Evolutionary conservation across 1,284 basidiomycete genomes (phyloP).

Genomic region (Sporisorium graminicola): DNA sequence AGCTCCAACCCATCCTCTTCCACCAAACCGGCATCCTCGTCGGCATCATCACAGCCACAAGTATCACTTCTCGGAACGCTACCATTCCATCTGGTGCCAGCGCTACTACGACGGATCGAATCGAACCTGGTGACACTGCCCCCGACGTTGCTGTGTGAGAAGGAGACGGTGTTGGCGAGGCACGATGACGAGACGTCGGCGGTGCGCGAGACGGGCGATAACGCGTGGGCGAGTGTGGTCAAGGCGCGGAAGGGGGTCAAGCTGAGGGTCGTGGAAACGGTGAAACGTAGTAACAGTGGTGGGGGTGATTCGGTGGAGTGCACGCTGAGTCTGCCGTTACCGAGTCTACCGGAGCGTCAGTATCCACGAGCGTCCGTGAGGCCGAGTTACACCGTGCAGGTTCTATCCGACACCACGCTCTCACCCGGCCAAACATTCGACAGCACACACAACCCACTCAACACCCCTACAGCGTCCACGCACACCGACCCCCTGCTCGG

Average conservation of each 20-base stretch:
- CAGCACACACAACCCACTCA: slow-evolving; percentile 7
- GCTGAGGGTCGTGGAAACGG: slow-evolving; percentile 25
- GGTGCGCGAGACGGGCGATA: slow-evolving; percentile 49
- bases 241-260: slow-evolving; percentile 34
- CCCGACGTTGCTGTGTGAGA: slow-evolving; percentile 24
- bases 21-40: slow-evolving; percentile 10
- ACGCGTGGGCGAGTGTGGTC: slow-evolving; percentile 49
- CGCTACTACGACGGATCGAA: slow-evolving; percentile 28
- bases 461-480: neutral
- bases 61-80: slow-evolving; percentile 45
- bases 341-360: slow-evolving; percentile 40
- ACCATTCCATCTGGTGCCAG: slow-evolving; percentile 19
- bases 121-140: slow-evolving; percentile 19
- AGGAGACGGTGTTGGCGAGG: slow-evolving; percentile 38
- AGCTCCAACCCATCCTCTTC: slow-evolving; percentile 13
- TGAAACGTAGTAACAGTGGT: neutral
- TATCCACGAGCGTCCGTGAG: slow-evolving; percentile 39
- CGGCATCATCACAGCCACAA: slow-evolving; percentile 24
- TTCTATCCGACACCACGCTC: slow-evolving; percentile 22
- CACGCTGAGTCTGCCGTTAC: slow-evolving; percentile 25
- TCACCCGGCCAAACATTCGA: neutral
- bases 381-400: slow-evolving; percentile 32
- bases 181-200: slow-evolving; percentile 38
- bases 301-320: slow-evolving; percentile 18
- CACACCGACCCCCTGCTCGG: neutral